Conservation (phyloP, 2,329 filamentous ascomycete genomes). For the Pseudohalonectria lignicola region DNA sequence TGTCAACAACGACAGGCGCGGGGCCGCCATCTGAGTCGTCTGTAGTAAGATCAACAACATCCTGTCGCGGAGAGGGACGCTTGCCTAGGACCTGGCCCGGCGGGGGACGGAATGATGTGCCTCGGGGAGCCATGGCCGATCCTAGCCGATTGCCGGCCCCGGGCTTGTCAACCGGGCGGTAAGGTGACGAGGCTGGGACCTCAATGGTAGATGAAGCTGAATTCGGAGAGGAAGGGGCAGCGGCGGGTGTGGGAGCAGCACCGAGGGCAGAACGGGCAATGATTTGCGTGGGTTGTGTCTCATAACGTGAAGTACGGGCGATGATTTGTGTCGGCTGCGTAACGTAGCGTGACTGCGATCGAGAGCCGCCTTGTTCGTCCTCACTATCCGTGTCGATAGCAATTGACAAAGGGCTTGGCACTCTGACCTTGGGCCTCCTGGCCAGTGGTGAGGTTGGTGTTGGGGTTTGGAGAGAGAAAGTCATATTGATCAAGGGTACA, state of each 20-base stretch:
- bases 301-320: constrained; percentile 30
- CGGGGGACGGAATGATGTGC: constrained; percentile 56
- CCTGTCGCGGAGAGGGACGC: not conserved
- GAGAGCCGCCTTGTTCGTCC: not conserved
- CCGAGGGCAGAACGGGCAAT: constrained; percentile 26
- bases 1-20: constrained; percentile 37
- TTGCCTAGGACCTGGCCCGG: constrained; percentile 2
- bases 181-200: constrained; percentile 81
- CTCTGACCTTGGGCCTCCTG: constrained; percentile 1
- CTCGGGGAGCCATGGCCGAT: constrained; percentile 61
- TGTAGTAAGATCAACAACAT: not conserved
- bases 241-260: constrained; percentile 6
- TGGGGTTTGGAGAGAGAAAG: not conserved
- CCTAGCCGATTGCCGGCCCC: constrained; percentile 32
- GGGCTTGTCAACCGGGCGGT: constrained; percentile 25
- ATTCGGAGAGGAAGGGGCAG: constrained; percentile 28
- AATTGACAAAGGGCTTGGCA: not conserved
- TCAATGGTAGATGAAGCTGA: constrained; percentile 42
- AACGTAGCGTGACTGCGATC: constrained; percentile 34
- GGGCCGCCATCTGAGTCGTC: constrained; percentile 13
- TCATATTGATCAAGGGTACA: too few relatives aligned
- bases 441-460: constrained; percentile 2
- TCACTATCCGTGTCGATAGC: constrained; percentile 8
- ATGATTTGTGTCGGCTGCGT: too few relatives aligned
- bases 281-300: constrained; percentile 37